A percentile compares a stretch with the other conserved stretches of the same genome.
These are phyloP conservation scores for Picea engelmannii DNA, from an alignment of 83 land plant species.

Conservation along the genomic window DNA sequence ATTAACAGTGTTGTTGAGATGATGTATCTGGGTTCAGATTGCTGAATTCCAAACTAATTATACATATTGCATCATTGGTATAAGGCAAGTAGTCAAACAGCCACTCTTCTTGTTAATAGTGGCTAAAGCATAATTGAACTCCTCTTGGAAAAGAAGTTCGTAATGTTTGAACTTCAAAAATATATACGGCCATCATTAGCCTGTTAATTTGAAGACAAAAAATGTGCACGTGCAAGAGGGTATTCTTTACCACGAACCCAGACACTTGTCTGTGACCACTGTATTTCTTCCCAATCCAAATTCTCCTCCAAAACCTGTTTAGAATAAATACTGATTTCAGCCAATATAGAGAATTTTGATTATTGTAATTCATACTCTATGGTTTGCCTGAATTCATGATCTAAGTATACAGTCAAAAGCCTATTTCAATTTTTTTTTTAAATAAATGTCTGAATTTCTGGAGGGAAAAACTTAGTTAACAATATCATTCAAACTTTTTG, in stretches of 20 bases:
- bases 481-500: neutral
- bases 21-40: neutral
- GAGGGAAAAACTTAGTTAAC: no score
- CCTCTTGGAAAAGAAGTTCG: neutral
- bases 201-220: conserved; percentile 59
- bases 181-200: neutral
- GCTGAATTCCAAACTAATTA: neutral
- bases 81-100: neutral
- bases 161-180: neutral
- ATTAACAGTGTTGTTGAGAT: conserved; percentile 3
- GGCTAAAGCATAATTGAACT: neutral
- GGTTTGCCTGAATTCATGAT: neutral
- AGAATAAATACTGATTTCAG: conserved; percentile 4
- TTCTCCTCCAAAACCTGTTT: conserved; percentile 77
- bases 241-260: conserved; percentile 90
- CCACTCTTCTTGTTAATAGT: neutral
- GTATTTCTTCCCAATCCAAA: conserved; percentile 89
- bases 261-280: conserved; percentile 92
- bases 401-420: neutral
- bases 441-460: neutral
- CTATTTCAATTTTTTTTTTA: neutral
- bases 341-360: neutral
- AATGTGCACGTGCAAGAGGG: conserved; percentile 77
- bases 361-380: no score
- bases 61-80: neutral